A percentile compares a stretch with the other conserved stretches of the same genome.
phyloP scores from a whole-genome alignment of 805 yeast species.

The Saturnispora besseyi region DNA sequence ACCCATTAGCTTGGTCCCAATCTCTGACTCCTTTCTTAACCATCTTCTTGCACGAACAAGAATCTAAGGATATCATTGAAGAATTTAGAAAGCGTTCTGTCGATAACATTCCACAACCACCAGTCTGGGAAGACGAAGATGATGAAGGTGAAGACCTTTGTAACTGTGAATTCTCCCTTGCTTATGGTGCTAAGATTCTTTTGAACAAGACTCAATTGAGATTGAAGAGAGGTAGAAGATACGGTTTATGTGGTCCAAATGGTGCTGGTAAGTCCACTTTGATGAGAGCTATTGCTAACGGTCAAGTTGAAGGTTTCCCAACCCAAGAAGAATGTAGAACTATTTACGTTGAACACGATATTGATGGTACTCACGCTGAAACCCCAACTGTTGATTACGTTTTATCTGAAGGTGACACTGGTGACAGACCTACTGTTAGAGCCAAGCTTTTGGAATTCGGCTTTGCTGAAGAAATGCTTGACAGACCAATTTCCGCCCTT shows the following conservation, averaged over 20 bases:
- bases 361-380: constrained; percentile 96
- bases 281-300: constrained; percentile 95
- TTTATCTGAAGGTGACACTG: constrained; percentile 46
- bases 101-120: constrained; percentile 96
- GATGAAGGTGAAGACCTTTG: constrained; percentile 99
- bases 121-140: constrained; percentile 82
- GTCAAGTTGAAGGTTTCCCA: constrained; percentile 99
- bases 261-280: constrained; percentile 99
- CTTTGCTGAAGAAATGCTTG: constrained; percentile 89
- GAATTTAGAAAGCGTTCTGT: constrained; percentile 93
- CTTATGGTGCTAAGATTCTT: constrained; percentile 99
- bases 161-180: constrained; percentile 99
- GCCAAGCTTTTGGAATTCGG: constrained; percentile 81
- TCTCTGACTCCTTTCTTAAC: constrained; percentile 90
- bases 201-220: constrained; percentile 99
- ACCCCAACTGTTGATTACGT: constrained; percentile 92
- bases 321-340: constrained; percentile 98
- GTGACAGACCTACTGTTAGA: constrained; percentile 61
- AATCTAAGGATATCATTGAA: constrained; percentile 84
- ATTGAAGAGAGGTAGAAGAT: constrained; percentile 98
- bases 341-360: constrained; percentile 99
- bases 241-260: constrained; percentile 98
- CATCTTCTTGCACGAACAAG: constrained; percentile 87
- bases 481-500: constrained; percentile 88
- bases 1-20: constrained; percentile 85